Conservation (phyloP, 768 basidiomycete species). For the Xerocomellus intermedius region DNA sequence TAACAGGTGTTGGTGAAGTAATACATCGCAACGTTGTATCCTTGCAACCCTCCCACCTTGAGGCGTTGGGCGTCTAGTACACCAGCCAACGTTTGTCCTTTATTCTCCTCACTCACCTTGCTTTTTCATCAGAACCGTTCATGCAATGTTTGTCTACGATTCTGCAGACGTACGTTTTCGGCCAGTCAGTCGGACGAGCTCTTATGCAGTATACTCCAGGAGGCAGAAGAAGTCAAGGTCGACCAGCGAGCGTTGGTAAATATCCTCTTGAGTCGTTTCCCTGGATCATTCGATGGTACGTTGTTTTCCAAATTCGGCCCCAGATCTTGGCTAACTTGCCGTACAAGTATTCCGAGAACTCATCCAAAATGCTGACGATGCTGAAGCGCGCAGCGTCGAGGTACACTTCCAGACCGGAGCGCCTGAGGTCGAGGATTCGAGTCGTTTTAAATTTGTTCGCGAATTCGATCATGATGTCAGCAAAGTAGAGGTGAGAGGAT, state of each 20-base stretch:
- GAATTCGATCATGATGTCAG: not conserved
- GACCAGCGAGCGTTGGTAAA: slow-evolving; percentile 16
- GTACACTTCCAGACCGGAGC: slow-evolving; percentile 37
- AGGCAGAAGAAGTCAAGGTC: slow-evolving; percentile 14
- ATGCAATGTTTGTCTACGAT: not conserved
- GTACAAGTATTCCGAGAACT: slow-evolving; percentile 48
- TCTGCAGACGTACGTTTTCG: slow-evolving; percentile 1
- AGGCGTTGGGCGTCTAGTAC: not conserved
- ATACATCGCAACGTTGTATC: not conserved
- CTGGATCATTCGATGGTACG: slow-evolving; percentile 11
- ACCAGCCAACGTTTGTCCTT: not conserved
- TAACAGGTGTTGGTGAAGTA: too few relatives aligned
- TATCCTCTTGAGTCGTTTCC: slow-evolving; percentile 19
- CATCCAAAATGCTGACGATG: slow-evolving; percentile 59
- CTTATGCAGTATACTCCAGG: not conserved
- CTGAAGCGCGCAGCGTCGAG: slow-evolving; percentile 34
- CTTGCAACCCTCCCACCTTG: not conserved
- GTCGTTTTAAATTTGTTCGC: too few relatives aligned
- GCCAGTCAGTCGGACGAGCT: not conserved
- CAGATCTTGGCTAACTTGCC: not conserved
- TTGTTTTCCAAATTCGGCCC: not conserved
- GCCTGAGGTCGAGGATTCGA: slow-evolving; percentile 3
- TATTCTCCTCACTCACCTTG: too few relatives aligned
- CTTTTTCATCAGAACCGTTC: not conserved
- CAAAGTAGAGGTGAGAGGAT: not conserved